Base-by-base conservation (phyloP, 2,329 filamentous ascomycete species). In the Paracoccidioides lutzii region DNA sequence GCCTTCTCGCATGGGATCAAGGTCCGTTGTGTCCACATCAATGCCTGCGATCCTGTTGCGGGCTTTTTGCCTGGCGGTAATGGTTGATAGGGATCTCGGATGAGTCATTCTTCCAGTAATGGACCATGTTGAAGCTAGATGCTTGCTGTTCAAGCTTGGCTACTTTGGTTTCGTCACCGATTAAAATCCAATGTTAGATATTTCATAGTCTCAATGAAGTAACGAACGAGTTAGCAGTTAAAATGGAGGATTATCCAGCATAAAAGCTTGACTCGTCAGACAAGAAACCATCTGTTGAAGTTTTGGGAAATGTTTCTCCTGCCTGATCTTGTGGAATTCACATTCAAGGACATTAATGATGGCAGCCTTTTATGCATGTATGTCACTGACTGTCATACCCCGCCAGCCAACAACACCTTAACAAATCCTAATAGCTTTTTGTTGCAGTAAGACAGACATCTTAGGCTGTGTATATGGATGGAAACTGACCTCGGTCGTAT, bases 161-260 rank as follows among this genome's bases (percentile, higher is more conserved):
- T 52, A 76, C 73, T 32, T 75, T 73, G 5, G 76, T 68, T 7
- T 78, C 73, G 55, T 81, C 78, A 53, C 84, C 84, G 87, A 60
- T 38, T 14, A 12, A 5, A 22, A 10, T 5, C 10, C n/a, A 5
- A 12, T 50, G 32, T 49, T 32, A 43, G 40, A 14, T 45, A 45
- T 30, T 4, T 45, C 7, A 8, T 28, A 45, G 3, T 7, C 43
- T 30, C 43, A 28, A 22, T 22, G 22, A 22, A 22, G 22, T 22
- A 22, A 22, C 22, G 22, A 22, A 22, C 2, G 22, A 22, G 22
- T 22, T 22, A 22, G 22, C 22, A 22, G n/a, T n/a, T n/a, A n/a
- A n/a, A n/a, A n/a, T n/a, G n/a, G n/a, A n/a, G 8, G 15, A 44
- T 28, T 28, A 10, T 58, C 55, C 61, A 70, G 72, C 73, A 54